Conservation (phyloP, 352 stramenopile species). For the Phytophthora hybrid region DNA sequence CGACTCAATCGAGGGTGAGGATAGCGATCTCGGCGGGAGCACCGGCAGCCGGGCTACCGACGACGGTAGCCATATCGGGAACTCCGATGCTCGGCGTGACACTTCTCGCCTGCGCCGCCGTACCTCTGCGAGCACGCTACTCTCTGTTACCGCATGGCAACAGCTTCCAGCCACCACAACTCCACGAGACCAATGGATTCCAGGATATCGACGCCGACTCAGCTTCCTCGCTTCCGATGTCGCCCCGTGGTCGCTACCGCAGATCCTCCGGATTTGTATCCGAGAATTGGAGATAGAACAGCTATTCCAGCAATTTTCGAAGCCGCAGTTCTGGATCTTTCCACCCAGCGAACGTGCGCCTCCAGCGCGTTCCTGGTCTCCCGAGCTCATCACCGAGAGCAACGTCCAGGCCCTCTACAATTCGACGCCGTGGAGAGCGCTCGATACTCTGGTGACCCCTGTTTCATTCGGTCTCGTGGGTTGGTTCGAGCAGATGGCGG, state of each 20-base stretch:
- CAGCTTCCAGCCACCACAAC: no score
- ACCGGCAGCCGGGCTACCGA: no score
- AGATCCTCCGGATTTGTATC: neutral
- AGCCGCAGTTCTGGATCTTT: neutral
- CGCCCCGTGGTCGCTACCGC: neutral
- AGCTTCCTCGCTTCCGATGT: neutral
- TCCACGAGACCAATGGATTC: neutral
- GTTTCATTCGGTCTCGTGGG: neutral
- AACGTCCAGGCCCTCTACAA: neutral
- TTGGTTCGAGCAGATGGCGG: neutral
- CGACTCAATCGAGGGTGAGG: no score
- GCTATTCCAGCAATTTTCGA: neutral
- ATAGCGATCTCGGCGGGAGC: no score
- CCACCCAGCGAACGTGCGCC: no score
- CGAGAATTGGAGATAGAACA: neutral
- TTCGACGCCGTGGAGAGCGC: neutral
- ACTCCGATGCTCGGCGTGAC: no score
- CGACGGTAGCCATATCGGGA: no score
- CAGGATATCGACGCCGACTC: neutral
- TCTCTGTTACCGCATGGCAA: no score
- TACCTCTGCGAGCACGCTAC: no score
- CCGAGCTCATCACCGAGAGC: neutral
- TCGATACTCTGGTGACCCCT: neutral
- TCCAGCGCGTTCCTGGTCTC: no score
- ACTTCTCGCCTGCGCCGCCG: no score